These are phyloP conservation scores for Pyrus hybrid DNA, from an alignment of 331 rosid species.

Conservation along the genomic window DNA sequence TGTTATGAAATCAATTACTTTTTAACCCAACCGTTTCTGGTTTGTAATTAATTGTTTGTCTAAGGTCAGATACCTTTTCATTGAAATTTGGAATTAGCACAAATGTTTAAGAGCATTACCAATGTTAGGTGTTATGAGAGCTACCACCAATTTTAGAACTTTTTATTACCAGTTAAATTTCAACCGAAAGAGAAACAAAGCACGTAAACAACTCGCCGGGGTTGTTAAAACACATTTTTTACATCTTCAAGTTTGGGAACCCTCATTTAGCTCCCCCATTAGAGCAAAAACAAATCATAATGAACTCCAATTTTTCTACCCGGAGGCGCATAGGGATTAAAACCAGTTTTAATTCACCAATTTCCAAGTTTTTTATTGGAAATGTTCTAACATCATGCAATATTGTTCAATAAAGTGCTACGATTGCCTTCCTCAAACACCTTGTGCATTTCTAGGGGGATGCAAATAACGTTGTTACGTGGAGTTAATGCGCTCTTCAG, in stretches of 20 bases:
- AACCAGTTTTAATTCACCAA: not conserved
- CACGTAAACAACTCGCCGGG: too few species aligned
- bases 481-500: not conserved
- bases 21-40: not conserved
- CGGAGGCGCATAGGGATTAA: not conserved
- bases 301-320: too few species aligned
- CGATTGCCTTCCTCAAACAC: not conserved
- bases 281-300: too few species aligned
- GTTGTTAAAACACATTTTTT: too few species aligned
- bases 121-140: too few species aligned
- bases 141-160: too few species aligned
- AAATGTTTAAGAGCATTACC: too few species aligned
- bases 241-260: too few species aligned
- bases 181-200: too few species aligned
- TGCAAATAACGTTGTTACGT: not conserved
- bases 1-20: too few species aligned
- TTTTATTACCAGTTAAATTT: too few species aligned
- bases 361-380: not conserved
- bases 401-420: not conserved
- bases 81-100: not conserved
- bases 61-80: not conserved
- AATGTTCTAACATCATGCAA: not conserved
- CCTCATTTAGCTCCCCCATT: too few species aligned
- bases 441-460: not conserved
- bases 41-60: not conserved